These are phyloP conservation scores for Hansenula anomala DNA, from an alignment of 1,139 yeast species.

Conservation along the genomic window DNA sequence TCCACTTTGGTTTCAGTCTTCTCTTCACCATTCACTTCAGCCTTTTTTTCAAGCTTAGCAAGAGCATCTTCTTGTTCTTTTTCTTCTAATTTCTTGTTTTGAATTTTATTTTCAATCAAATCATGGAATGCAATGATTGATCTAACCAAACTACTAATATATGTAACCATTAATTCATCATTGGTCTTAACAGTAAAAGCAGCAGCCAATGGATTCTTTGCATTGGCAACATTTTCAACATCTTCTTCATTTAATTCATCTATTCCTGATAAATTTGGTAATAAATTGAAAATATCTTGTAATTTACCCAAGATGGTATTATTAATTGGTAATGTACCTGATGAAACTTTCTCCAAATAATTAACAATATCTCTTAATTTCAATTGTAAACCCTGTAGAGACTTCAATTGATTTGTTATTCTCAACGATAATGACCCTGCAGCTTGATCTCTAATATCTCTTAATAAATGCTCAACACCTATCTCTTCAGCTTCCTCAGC, in stretches of 20 bases:
- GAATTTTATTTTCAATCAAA: constrained; percentile 90
- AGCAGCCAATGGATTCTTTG: constrained; percentile 50
- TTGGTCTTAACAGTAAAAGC: constrained; percentile 92
- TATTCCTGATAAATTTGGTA: constrained; percentile 64
- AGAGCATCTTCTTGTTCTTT: constrained; percentile 11
- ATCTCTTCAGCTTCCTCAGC: constrained; percentile 99
- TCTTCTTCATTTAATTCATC: constrained; percentile 20
- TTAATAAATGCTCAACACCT: constrained; percentile 92
- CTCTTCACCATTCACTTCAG: constrained; percentile 15
- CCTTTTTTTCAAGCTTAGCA: constrained; percentile 10
- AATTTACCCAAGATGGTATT: constrained; percentile 87
- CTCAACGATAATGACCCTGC: constrained; percentile 87
- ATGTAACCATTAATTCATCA: constrained; percentile 92
- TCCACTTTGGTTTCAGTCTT: constrained; percentile 13
- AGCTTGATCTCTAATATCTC: constrained; percentile 95
- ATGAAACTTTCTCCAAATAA: constrained; percentile 73
- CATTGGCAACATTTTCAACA: constrained; percentile 17
- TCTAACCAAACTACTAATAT: constrained; percentile 83
- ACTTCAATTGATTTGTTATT: constrained; percentile 84
- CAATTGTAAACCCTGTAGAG: constrained; percentile 80
- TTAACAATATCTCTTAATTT: constrained; percentile 74
- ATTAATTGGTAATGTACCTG: constrained; percentile 75
- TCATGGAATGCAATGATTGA: constrained; percentile 97
- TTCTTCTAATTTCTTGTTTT: constrained; percentile 58
- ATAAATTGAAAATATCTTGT: constrained; percentile 89